These are phyloP conservation scores for Cyclanthera cordifolia DNA, from an alignment of 306 rosid species.

Conservation along the genomic window DNA sequence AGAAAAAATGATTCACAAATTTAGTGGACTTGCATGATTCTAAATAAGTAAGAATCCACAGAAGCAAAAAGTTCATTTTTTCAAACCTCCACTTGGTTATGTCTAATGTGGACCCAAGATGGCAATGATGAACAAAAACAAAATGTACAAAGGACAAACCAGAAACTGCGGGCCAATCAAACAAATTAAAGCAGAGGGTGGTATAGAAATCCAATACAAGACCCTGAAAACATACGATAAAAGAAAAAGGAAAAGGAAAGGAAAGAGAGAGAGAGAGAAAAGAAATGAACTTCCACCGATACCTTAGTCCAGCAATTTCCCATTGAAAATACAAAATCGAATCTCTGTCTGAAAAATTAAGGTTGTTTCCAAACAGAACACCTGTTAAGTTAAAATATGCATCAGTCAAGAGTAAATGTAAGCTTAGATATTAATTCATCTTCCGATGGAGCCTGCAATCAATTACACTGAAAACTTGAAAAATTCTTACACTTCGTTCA, in stretches of 20 bases:
- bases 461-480: neutral
- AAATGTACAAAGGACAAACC: neutral
- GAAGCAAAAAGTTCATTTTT: neutral
- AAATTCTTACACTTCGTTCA: neutral
- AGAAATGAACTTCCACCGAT: neutral
- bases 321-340: conserved; percentile 24
- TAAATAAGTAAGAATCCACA: neutral
- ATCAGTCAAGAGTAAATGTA: neutral
- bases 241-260: neutral
- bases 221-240: neutral
- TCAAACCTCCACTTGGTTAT: conserved; percentile 9
- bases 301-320: conserved; percentile 60
- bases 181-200: conserved; percentile 5
- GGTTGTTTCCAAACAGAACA: conserved; percentile 5
- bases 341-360: conserved; percentile 7
- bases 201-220: neutral
- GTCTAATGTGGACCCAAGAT: conserved; percentile 1
- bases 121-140: conserved; percentile 2
- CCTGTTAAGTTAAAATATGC: neutral
- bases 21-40: conserved; percentile 8
- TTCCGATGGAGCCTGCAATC: neutral
- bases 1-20: neutral
- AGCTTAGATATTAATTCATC: neutral
- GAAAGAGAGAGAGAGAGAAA: no score
- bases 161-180: neutral